Conservation (phyloP, 2,329 filamentous ascomycete genomes). For the Ascochyta lentis region DNA sequence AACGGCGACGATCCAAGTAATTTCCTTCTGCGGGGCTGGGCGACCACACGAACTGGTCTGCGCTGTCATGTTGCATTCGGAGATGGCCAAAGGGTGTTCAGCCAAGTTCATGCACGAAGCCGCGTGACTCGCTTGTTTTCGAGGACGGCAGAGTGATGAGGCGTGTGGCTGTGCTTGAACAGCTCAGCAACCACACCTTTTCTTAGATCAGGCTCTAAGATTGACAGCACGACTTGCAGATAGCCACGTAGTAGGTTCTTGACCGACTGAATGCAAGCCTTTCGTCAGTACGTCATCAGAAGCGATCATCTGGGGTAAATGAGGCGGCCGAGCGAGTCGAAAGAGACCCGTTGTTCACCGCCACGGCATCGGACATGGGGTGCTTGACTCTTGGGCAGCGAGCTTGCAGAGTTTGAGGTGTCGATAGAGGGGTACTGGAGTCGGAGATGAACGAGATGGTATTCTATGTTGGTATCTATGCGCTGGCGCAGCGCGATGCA, state of each 20-base stretch:
- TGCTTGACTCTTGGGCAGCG: constrained; percentile 25
- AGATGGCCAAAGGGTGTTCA: constrained; percentile 28
- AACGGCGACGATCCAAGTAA: constrained; percentile 16
- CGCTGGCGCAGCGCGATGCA: constrained; percentile 25
- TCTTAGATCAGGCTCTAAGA: constrained; percentile 4
- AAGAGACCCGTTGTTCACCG: constrained; percentile 34
- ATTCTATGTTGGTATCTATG: constrained; percentile 21
- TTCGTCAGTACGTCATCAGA: constrained; percentile 38
- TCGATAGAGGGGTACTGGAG: constrained; percentile 23
- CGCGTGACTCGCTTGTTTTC: constrained; percentile 14
- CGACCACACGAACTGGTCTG: constrained; percentile 19
- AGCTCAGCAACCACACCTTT: constrained; percentile 29
- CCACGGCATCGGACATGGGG: constrained; percentile 29
- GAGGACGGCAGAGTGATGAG: constrained; percentile 5
- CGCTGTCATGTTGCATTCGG: constrained; percentile 20
- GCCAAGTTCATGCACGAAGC: constrained; percentile 32
- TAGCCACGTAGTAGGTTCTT: constrained; percentile 35
- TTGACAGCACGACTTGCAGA: constrained; percentile 35
- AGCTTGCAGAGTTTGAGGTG: constrained; percentile 18
- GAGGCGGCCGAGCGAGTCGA: constrained; percentile 28
- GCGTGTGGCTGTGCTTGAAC: constrained; percentile 31
- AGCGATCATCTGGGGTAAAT: constrained; percentile 31
- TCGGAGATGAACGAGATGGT: constrained; percentile 25
- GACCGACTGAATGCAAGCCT: constrained; percentile 32
- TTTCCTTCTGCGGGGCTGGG: constrained; percentile 24